A percentile compares a stretch with the other conserved stretches of the same genome.
Evolutionary conservation across 176 grass and related monocot genomes (phyloP).

Genomic region (Lolium perenne): DNA sequence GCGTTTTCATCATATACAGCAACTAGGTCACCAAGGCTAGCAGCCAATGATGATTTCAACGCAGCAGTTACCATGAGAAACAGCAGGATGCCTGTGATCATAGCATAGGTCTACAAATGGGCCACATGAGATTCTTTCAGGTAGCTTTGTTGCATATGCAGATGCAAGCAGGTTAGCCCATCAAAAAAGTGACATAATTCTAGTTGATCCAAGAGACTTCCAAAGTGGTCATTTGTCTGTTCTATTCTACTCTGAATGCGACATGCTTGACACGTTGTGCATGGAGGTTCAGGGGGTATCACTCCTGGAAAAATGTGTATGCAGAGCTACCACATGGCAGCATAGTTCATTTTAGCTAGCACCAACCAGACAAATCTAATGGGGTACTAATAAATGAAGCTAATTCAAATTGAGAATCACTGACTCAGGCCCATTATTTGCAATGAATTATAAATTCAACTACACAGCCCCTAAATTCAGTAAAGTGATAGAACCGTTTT

Average conservation of each 20-base stretch:
- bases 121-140: conserved; percentile 27
- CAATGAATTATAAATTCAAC: not conserved
- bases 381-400: not conserved
- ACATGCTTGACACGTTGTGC: conserved; percentile 24
- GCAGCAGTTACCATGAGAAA: conserved; percentile 27
- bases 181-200: conserved; percentile 9
- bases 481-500: not conserved
- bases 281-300: conserved; percentile 8
- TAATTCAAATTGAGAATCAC: no score
- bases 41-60: conserved; percentile 6
- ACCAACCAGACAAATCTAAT: conserved; percentile 1
- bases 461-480: not conserved
- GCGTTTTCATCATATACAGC: no score
- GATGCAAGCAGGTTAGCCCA: conserved; percentile 28
- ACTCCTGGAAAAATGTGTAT: conserved; percentile 29
- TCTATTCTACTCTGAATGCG: conserved; percentile 34
- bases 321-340: not conserved
- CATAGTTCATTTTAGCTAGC: not conserved
- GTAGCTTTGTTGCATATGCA: conserved; percentile 38
- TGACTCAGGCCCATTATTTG: no score
- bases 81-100: conserved; percentile 18
- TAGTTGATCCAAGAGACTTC: not conserved
- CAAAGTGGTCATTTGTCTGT: conserved; percentile 42
- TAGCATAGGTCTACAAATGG: not conserved
- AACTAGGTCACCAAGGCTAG: not conserved